A percentile compares a stretch with the other conserved stretches of the same genome.
Evolutionary conservation across 352 stramenopile genomes (phyloP).

Genomic region (Globisporangium radiosum): DNA sequence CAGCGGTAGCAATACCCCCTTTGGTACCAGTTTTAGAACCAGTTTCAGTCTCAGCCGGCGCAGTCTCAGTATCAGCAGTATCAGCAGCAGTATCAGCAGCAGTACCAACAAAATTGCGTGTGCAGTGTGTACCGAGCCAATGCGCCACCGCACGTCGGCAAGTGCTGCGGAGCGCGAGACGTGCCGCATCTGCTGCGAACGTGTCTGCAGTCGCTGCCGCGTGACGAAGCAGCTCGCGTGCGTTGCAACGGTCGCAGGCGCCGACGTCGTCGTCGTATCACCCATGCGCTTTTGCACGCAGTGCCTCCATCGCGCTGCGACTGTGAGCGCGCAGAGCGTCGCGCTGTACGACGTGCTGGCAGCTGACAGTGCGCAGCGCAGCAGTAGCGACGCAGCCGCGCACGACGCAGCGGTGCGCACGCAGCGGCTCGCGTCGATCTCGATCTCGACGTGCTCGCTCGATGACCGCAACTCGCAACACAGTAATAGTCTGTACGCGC

Average conservation of each 20-base stretch:
- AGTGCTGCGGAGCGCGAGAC: neutral
- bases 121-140: neutral
- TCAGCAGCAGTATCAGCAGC: too few relatives aligned
- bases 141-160: neutral
- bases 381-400: neutral
- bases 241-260: constrained; percentile 4
- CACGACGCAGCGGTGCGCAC: constrained; percentile 4
- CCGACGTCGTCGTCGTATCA: constrained; percentile 2
- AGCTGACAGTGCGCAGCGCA: neutral
- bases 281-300: constrained; percentile 8
- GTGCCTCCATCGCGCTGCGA: constrained; percentile 4
- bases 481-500: constrained; percentile 5
- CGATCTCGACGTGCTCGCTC: constrained; percentile 10
- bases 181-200: constrained; percentile 10
- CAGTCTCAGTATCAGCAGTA: too few relatives aligned
- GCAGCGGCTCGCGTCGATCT: constrained; percentile 4
- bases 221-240: constrained; percentile 5
- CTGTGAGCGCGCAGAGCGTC: constrained; percentile 7
- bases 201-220: constrained; percentile 6
- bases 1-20: too few relatives aligned
- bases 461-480: constrained; percentile 7
- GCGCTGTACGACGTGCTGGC: constrained; percentile 6
- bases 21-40: too few relatives aligned
- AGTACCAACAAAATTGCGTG: neutral
- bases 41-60: too few relatives aligned